Evolutionary conservation across 2,329 filamentous ascomycete species (phyloP).

Genomic region (Fusarium robinianum): DNA sequence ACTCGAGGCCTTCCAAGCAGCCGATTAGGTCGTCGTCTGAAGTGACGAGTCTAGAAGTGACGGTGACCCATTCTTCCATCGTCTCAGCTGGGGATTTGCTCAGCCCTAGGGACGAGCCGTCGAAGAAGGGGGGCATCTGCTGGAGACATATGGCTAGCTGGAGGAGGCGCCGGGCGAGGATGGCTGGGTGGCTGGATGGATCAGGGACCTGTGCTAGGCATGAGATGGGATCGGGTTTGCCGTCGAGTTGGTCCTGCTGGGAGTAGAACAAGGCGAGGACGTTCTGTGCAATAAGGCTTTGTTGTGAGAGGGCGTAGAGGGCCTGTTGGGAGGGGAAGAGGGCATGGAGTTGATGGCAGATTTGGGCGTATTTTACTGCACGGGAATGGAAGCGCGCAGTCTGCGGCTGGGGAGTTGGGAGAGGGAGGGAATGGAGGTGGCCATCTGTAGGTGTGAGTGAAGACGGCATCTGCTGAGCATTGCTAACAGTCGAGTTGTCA

Average conservation of each 20-base stretch:
- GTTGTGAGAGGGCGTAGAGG: constrained; percentile 31
- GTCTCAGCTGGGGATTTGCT: constrained; percentile 23
- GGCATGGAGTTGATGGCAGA: constrained; percentile 26
- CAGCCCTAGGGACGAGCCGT: constrained; percentile 34
- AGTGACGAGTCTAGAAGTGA: constrained; percentile 48
- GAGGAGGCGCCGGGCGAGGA: constrained; percentile 54
- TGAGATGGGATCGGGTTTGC: constrained; percentile 39
- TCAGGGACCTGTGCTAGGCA: constrained; percentile 38
- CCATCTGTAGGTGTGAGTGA: constrained; percentile 9
- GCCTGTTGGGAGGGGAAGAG: constrained; percentile 31
- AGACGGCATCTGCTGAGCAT: constrained; percentile 27
- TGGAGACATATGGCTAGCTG: constrained; percentile 53
- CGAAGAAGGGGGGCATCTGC: constrained; percentile 45
- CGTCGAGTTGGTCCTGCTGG: constrained; percentile 39
- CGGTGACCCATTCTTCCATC: constrained; percentile 39
- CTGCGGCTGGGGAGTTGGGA: constrained; percentile 2
- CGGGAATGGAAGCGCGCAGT: constrained; percentile 1
- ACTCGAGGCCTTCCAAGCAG: constrained; percentile 58
- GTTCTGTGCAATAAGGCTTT: constrained; percentile 32
- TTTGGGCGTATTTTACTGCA: constrained; percentile 17
- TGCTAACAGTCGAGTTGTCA: constrained; percentile 24
- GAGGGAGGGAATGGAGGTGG: neutral
- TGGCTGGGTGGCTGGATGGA: constrained; percentile 51
- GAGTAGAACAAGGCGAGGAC: constrained; percentile 37
- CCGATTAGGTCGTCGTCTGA: constrained; percentile 57